Evolutionary conservation across 306 rosid species (phyloP).

Genomic region (Cicer bijugum): DNA sequence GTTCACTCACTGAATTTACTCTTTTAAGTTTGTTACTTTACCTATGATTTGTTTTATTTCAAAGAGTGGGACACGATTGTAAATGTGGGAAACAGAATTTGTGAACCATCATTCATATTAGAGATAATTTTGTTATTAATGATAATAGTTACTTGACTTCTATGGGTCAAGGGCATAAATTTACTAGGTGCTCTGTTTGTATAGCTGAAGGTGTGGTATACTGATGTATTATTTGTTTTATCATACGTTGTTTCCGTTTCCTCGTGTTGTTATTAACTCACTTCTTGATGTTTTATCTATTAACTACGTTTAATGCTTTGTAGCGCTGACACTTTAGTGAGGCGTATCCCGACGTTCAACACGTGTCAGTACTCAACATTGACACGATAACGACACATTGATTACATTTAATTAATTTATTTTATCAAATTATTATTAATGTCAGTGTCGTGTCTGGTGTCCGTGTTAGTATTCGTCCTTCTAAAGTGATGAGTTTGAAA

Average conservation of each 20-base stretch:
- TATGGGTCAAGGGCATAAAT: background rate
- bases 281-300: background rate
- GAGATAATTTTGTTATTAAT: background rate
- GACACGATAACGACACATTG: too few relatives aligned
- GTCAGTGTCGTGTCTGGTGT: too few relatives aligned
- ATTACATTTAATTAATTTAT: too few relatives aligned
- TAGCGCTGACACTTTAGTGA: too few relatives aligned
- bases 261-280: background rate
- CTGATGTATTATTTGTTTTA: background rate
- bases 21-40: conserved; percentile 1
- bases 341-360: too few relatives aligned
- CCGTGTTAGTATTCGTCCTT: too few relatives aligned
- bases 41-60: conserved; percentile 4
- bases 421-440: too few relatives aligned
- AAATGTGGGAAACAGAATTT: background rate
- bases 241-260: background rate
- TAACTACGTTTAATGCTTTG: background rate
- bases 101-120: background rate
- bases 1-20: background rate
- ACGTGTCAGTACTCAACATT: too few relatives aligned
- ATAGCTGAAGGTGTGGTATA: background rate
- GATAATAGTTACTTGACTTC: background rate
- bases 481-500: conserved; percentile 6
- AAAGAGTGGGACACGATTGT: background rate
- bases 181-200: background rate